Percentiles rank a stretch among this genome's conserved stretches.
Evolutionary conservation across 2,329 filamentous ascomycete species (phyloP).

Genomic region (Tolypocladium tropicale): DNA sequence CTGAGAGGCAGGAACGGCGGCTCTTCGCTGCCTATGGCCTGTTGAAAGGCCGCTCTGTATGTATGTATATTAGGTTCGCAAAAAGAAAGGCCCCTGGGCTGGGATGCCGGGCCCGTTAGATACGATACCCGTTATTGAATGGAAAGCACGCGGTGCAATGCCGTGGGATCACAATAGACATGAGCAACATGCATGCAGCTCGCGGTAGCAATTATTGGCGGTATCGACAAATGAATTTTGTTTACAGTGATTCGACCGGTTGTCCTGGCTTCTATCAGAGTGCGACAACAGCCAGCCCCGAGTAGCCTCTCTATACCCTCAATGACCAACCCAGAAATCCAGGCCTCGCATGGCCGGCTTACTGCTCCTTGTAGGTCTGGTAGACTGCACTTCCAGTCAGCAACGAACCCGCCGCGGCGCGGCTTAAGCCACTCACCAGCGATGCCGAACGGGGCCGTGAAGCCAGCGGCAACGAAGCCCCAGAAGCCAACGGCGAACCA

Average conservation of each 20-base stretch:
- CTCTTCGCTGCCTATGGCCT: constrained; percentile 16
- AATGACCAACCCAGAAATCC: constrained; percentile 6
- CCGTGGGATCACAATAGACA: background rate
- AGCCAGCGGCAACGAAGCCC: constrained; percentile 51
- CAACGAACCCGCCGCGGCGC: background rate
- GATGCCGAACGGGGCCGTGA: constrained; percentile 53
- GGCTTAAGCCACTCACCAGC: constrained; percentile 37
- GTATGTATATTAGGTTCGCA: background rate
- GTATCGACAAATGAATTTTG: constrained; percentile 14
- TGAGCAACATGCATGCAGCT: background rate
- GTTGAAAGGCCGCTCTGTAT: background rate
- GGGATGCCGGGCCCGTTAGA: background rate
- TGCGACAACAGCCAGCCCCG: constrained; percentile 16
- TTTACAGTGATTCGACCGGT: constrained; percentile 15
- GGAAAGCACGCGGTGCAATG: background rate
- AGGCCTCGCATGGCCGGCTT: constrained; percentile 12
- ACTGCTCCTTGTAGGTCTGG: constrained; percentile 31
- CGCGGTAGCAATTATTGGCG: background rate
- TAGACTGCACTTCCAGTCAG: constrained; percentile 29
- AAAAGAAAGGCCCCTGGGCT: background rate
- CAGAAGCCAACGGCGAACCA: constrained; percentile 80
- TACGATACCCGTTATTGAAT: background rate
- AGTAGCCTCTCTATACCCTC: constrained; percentile 11
- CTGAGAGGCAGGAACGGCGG: constrained; percentile 16
- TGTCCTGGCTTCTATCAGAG: constrained; percentile 21